phyloP scores from a whole-genome alignment of 176 grass and related monocot species.

The Carex littledalei region DNA sequence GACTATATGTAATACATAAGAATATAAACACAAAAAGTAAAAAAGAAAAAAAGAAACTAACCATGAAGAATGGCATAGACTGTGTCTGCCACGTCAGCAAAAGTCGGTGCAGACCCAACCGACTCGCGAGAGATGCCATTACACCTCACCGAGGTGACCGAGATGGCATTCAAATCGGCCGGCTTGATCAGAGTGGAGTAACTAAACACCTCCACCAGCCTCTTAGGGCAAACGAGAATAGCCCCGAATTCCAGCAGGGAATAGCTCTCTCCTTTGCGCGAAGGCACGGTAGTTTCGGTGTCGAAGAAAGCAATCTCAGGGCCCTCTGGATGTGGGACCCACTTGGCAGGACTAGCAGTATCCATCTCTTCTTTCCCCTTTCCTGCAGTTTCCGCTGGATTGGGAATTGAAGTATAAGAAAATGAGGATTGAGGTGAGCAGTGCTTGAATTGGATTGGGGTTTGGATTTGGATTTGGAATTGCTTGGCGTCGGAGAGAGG shows the following conservation, averaged over 20 bases:
- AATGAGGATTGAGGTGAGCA: neutral
- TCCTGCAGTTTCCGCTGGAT: neutral
- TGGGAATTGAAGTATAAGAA: neutral
- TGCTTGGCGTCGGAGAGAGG: neutral
- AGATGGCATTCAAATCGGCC: constrained; percentile 49
- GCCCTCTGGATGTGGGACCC: constrained; percentile 1
- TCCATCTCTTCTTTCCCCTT: constrained; percentile 5
- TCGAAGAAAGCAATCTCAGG: constrained; percentile 97
- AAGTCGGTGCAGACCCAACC: constrained; percentile 48
- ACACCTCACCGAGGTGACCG: constrained; percentile 56
- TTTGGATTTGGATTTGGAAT: neutral
- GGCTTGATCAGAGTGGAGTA: constrained; percentile 94
- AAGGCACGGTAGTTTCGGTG: constrained; percentile 80
- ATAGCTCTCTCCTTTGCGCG: constrained; percentile 37
- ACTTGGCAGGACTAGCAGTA: neutral
- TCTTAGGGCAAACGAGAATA: constrained; percentile 69
- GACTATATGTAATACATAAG: neutral
- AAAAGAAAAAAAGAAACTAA: constrained; percentile 15
- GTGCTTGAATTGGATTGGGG: neutral
- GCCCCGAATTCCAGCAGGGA: constrained; percentile 90
- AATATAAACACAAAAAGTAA: neutral
- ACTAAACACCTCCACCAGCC: constrained; percentile 63
- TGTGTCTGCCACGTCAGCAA: constrained; percentile 56
- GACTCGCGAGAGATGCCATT: constrained; percentile 81
- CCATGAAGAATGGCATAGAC: constrained; percentile 80